phyloP scores from a whole-genome alignment of 768 basidiomycete species.

The Leccinum fibrillosum region DNA sequence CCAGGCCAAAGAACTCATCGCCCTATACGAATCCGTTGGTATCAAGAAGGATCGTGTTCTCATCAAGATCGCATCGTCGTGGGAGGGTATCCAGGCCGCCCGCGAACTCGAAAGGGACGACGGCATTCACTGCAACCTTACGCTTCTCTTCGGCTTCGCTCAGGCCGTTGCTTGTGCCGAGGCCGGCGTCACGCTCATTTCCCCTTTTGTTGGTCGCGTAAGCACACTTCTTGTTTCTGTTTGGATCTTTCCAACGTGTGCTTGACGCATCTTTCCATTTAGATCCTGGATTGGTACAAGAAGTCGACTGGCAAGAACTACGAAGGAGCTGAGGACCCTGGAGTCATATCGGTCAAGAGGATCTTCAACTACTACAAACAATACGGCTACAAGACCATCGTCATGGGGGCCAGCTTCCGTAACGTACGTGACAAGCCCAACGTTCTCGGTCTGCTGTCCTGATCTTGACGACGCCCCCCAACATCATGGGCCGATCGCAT shows the following conservation, averaged over 20 bases:
- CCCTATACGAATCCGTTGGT: slow-evolving; percentile 91
- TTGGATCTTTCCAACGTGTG: slow-evolving; percentile 12
- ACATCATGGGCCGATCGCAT: slow-evolving; percentile 5
- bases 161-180: slow-evolving; percentile 99
- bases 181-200: slow-evolving; percentile 97
- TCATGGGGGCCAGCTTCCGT: slow-evolving; percentile 99
- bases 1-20: slow-evolving; percentile 83
- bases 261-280: background rate
- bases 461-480: background rate
- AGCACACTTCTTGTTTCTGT: slow-evolving; percentile 29
- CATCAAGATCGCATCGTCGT: slow-evolving; percentile 99
- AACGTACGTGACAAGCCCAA: slow-evolving; percentile 56
- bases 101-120: slow-evolving; percentile 91
- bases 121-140: slow-evolving; percentile 97
- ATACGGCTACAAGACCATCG: slow-evolving; percentile 96
- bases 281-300: slow-evolving; percentile 99
- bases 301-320: slow-evolving; percentile 83
- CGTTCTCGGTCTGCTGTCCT: background rate
- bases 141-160: slow-evolving; percentile 96
- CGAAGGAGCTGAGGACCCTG: slow-evolving; percentile 90
- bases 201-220: slow-evolving; percentile 98
- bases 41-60: slow-evolving; percentile 91
- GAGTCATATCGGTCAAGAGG: slow-evolving; percentile 91
- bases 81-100: slow-evolving; percentile 99
- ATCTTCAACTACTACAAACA: slow-evolving; percentile 99